Evolutionary conservation across 768 basidiomycete genomes (phyloP).

Genomic region (Tylopilus vinaceipallidus): DNA sequence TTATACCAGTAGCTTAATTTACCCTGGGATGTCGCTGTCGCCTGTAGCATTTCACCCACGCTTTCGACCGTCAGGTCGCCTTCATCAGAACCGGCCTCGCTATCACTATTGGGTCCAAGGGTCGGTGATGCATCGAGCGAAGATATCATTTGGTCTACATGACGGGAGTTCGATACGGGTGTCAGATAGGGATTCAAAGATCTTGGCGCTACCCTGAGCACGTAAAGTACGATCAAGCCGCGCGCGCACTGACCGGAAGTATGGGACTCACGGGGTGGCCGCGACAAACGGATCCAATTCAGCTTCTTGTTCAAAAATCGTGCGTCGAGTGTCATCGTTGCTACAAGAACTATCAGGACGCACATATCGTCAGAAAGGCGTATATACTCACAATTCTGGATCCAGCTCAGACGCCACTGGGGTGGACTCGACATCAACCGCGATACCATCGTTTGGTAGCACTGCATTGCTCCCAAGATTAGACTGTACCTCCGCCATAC

Average conservation of each 20-base stretch:
- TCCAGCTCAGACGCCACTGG: background rate
- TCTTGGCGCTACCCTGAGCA: conserved; percentile 14
- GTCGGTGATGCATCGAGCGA: conserved; percentile 5
- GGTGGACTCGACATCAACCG: background rate
- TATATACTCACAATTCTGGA: conserved; percentile 10
- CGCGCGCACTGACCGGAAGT: background rate
- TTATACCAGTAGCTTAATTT: conserved; percentile 10
- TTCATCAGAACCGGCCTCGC: background rate
- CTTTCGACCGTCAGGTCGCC: background rate
- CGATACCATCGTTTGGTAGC: background rate
- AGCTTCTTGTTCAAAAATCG: background rate
- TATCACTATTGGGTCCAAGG: background rate
- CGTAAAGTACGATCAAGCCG: background rate
- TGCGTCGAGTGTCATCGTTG: background rate
- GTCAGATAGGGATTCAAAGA: conserved; percentile 26
- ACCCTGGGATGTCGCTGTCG: conserved; percentile 17
- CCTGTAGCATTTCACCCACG: conserved; percentile 12
- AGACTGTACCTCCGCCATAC: background rate
- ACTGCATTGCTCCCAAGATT: too few species aligned
- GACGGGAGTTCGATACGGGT: conserved; percentile 25
- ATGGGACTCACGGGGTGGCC: conserved; percentile 22
- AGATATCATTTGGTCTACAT: background rate
- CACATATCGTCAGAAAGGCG: background rate
- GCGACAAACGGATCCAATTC: background rate
- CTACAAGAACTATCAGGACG: background rate